Conservation (phyloP, 139 green algal species). For the Picochlorum costavermella region DNA sequence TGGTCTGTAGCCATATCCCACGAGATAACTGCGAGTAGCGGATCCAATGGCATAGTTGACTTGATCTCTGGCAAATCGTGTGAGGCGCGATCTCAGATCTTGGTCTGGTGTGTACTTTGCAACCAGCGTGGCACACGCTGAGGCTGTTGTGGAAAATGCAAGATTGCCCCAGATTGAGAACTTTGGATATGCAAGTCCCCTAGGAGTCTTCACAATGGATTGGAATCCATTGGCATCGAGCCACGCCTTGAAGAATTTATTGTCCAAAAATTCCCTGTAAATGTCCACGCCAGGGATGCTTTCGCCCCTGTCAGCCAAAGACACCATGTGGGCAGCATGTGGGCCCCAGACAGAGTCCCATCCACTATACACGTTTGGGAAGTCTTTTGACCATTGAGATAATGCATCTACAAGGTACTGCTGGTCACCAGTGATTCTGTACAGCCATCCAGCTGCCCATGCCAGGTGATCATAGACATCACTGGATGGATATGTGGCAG, state of each 20-base stretch:
- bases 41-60: constrained; percentile 38
- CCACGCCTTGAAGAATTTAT: constrained; percentile 13
- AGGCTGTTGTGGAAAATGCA: constrained; percentile 9
- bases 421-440: constrained; percentile 25
- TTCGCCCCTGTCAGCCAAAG: neutral
- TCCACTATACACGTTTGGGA: constrained; percentile 6
- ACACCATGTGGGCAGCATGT: constrained; percentile 13
- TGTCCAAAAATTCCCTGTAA: constrained; percentile 17
- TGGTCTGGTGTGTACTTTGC: constrained; percentile 5
- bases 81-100: neutral
- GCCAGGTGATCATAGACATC: constrained; percentile 31
- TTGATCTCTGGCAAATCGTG: constrained; percentile 20
- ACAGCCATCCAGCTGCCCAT: constrained; percentile 39
- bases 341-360: constrained; percentile 19
- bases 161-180: constrained; percentile 25
- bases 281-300: constrained; percentile 9
- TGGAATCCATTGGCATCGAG: constrained; percentile 6
- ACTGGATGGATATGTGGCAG: constrained; percentile 22
- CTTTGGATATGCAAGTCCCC: constrained; percentile 3
- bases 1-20: constrained; percentile 19
- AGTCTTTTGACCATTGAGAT: constrained; percentile 1
- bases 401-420: constrained; percentile 16
- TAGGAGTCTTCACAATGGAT: constrained; percentile 11
- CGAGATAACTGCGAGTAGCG: constrained; percentile 26
- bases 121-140: constrained; percentile 1